Evolutionary conservation across 805 yeast species (phyloP).

Genomic region (Starmerella ratchasimensis): DNA sequence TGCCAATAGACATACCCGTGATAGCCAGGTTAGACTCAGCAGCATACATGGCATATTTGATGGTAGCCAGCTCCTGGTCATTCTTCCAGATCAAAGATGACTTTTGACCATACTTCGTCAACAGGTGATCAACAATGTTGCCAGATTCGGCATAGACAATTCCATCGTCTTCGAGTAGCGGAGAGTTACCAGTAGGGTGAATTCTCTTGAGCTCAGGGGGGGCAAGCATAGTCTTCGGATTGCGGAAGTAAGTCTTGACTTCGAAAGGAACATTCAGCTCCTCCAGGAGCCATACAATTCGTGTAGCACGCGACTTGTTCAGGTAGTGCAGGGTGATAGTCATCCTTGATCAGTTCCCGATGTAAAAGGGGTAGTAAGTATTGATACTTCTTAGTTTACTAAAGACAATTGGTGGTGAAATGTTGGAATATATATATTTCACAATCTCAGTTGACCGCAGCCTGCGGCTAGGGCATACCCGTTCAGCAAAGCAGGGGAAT

Average conservation of each 20-base stretch:
- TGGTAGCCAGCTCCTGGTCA: slow-evolving; percentile 31
- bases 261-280: slow-evolving; percentile 43
- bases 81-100: slow-evolving; percentile 29
- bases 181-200: slow-evolving; percentile 53
- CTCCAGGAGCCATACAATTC: slow-evolving; percentile 54
- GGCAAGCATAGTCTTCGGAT: slow-evolving; percentile 33
- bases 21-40: slow-evolving; percentile 53
- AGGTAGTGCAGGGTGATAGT: slow-evolving; percentile 23
- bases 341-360: too few species aligned
- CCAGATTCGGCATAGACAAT: slow-evolving; percentile 45
- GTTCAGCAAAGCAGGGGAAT: too few species aligned
- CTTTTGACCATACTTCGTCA: slow-evolving; percentile 35
- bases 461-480: too few species aligned
- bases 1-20: slow-evolving; percentile 29
- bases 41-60: slow-evolving; percentile 42
- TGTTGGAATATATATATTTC: too few species aligned
- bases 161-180: slow-evolving; percentile 39
- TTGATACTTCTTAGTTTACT: too few species aligned
- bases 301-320: slow-evolving; percentile 43
- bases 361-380: too few species aligned
- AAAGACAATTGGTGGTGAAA: too few species aligned
- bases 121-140: slow-evolving; percentile 39
- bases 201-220: slow-evolving; percentile 37
- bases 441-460: too few species aligned
- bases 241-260: slow-evolving; percentile 39